These are phyloP conservation scores for Globisporangium spiculum DNA, from an alignment of 352 stramenopile genomes.

Conservation along the genomic window DNA sequence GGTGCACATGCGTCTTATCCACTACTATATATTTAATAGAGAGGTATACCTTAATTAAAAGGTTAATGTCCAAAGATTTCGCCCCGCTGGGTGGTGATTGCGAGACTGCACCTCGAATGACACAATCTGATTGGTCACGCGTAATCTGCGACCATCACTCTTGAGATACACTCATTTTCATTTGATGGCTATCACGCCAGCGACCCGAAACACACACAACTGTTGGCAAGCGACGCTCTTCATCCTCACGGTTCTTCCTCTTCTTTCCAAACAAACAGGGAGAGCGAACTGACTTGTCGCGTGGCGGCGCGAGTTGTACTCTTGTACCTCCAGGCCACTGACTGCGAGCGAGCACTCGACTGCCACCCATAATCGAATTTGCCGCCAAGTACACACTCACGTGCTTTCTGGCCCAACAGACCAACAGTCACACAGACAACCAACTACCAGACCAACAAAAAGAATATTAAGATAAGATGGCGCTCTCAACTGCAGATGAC, in stretches of 20 bases:
- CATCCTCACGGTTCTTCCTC: neutral
- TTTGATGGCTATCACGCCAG: neutral
- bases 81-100: neutral
- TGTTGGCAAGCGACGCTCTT: neutral
- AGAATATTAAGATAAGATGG: neutral
- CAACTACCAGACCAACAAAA: neutral
- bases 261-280: neutral
- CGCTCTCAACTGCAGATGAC: neutral
- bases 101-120: neutral
- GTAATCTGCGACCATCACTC: conserved; percentile 7
- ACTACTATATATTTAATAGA: no score
- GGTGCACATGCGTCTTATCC: no score
- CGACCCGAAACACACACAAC: neutral
- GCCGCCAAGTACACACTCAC: neutral
- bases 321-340: neutral
- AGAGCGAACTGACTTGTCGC: neutral
- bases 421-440: neutral
- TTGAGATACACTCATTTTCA: neutral
- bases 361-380: conserved; percentile 1
- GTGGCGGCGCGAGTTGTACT: neutral
- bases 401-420: neutral
- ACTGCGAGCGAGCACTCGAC: no score
- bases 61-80: neutral
- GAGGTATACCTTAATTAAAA: neutral
- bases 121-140: conserved; percentile 7